These are phyloP conservation scores for Pseudogymnoascus sp. DNA, from an alignment of 2,329 filamentous ascomycete species.

Conservation along the genomic window DNA sequence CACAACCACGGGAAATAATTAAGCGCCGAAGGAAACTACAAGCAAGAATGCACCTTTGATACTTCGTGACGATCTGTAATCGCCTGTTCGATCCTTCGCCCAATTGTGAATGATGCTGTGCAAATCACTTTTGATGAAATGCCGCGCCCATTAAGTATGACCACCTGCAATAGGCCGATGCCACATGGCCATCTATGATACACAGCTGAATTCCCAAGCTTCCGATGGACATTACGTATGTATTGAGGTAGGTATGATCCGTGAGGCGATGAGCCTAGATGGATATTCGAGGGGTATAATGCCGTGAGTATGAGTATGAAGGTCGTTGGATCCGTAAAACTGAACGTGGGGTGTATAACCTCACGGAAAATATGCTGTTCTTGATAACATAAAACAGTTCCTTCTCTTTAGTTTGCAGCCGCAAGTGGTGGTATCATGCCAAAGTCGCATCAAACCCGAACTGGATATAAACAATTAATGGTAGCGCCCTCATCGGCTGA, in stretches of 20 bases:
- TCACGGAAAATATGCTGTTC: constrained; percentile 4
- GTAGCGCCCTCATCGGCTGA: constrained; percentile 28
- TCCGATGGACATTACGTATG: constrained; percentile 6
- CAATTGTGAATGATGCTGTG: neutral
- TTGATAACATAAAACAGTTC: constrained; percentile 1
- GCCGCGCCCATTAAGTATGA: neutral
- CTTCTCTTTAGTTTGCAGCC: neutral
- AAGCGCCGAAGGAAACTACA: constrained; percentile 2
- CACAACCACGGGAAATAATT: constrained; percentile 3
- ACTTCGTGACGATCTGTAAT: neutral
- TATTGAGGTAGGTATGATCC: constrained; percentile 9
- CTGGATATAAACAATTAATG: constrained; percentile 27
- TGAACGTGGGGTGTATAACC: neutral
- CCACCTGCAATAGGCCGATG: neutral
- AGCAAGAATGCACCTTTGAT: constrained; percentile 7
- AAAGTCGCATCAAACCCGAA: constrained; percentile 14
- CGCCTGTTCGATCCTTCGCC: neutral
- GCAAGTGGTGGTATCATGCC: neutral
- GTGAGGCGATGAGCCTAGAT: constrained; percentile 3
- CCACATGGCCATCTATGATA: constrained; percentile 2
- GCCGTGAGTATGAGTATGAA: constrained; percentile 8
- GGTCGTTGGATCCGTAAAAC: constrained; percentile 7
- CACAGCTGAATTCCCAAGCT: constrained; percentile 7
- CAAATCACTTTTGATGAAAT: neutral
- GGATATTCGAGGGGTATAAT: constrained; percentile 6